A percentile compares a stretch with the other conserved stretches of the same genome.
phyloP scores from a whole-genome alignment of 805 yeast genomes.

The Metschnikowia proteae region DNA sequence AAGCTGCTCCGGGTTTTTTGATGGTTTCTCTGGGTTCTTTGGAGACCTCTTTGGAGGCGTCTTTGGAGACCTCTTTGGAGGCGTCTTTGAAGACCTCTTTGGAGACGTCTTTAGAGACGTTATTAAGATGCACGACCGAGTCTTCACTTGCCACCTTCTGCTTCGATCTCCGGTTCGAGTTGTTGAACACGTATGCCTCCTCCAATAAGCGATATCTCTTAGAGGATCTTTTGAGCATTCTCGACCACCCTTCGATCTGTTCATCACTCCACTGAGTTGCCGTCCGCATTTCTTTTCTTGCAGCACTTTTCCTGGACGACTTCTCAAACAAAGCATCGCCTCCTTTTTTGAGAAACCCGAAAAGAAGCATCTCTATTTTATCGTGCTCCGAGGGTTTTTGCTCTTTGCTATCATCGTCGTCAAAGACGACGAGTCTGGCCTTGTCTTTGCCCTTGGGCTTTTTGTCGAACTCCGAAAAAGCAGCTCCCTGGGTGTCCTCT shows the following conservation, averaged over 20 bases:
- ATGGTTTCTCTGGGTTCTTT: constrained; percentile 7
- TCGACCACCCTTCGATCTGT: constrained; percentile 91
- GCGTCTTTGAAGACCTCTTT: background rate
- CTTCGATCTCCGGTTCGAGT: constrained; percentile 9
- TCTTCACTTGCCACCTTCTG: background rate
- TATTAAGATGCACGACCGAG: no score
- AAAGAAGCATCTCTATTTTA: constrained; percentile 51
- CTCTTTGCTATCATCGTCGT: constrained; percentile 21
- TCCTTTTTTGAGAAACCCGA: constrained; percentile 47
- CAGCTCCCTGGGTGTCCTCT: constrained; percentile 36
- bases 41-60: constrained; percentile 7
- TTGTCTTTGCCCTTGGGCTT: constrained; percentile 11
- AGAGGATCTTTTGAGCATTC: constrained; percentile 67
- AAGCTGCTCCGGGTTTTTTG: background rate
- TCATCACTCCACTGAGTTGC: constrained; percentile 77
- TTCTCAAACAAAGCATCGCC: constrained; percentile 44
- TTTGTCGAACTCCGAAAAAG: constrained; percentile 8
- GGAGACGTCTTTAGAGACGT: no score
- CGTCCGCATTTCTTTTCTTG: constrained; percentile 48
- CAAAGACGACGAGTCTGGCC: constrained; percentile 28
- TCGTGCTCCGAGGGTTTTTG: constrained; percentile 25
- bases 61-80: no score
- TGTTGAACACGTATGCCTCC: constrained; percentile 40
- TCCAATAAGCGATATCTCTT: constrained; percentile 58
- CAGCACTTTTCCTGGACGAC: constrained; percentile 46